phyloP scores from a whole-genome alignment of 1,284 basidiomycete species.

The Tylopilus sp. region DNA sequence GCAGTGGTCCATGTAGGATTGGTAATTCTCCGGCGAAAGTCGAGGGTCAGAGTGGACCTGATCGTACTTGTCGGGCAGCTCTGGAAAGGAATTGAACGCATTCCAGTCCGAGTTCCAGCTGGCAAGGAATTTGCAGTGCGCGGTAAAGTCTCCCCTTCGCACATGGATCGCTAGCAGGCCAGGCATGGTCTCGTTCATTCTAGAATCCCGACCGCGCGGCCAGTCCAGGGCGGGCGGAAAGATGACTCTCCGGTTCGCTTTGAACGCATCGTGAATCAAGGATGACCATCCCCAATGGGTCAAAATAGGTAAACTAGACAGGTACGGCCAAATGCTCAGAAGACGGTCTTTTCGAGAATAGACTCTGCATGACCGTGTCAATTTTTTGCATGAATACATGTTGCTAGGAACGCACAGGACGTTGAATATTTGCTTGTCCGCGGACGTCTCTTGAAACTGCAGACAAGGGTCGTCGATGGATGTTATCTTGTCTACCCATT shows the following conservation, averaged over 20 bases:
- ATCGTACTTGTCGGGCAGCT: conserved; percentile 35
- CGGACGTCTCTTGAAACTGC: conserved; percentile 28
- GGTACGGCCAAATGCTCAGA: conserved; percentile 36
- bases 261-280: conserved; percentile 36
- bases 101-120: conserved; percentile 37
- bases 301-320: conserved; percentile 37
- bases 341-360: conserved; percentile 31
- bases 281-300: conserved; percentile 38
- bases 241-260: conserved; percentile 33
- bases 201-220: background rate
- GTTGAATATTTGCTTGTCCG: conserved; percentile 32
- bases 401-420: conserved; percentile 20
- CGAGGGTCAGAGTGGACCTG: conserved; percentile 13
- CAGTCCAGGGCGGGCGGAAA: conserved; percentile 20
- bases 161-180: conserved; percentile 55
- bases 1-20: conserved; percentile 36
- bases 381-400: background rate
- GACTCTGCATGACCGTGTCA: conserved; percentile 24
- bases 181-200: conserved; percentile 1
- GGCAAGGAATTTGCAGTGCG: conserved; percentile 47
- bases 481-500: conserved; percentile 33
- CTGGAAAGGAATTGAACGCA: conserved; percentile 41
- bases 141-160: conserved; percentile 54
- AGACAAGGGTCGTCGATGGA: conserved; percentile 35
- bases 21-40: conserved; percentile 27